Conservation (phyloP, 2,329 filamentous ascomycete species). For the Pseudocercospora fijiensis region DNA sequence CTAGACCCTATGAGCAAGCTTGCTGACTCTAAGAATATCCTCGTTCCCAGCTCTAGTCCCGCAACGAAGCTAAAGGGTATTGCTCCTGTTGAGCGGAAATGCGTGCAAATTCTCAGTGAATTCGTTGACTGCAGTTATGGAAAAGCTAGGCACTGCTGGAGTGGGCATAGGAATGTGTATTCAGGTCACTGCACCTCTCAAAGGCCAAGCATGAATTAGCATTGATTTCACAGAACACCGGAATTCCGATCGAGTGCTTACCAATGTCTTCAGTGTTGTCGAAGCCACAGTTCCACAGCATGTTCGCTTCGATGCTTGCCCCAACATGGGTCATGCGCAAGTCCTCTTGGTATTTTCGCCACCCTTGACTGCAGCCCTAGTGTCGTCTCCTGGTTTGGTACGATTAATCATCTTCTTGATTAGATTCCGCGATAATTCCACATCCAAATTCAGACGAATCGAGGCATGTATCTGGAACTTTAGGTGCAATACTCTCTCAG, state of each 20-base stretch:
- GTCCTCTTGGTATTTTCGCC: not conserved
- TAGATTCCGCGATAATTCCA: not conserved
- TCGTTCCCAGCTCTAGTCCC: too few species aligned
- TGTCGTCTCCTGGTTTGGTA: not conserved
- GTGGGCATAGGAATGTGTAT: too few species aligned
- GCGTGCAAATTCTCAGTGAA: too few species aligned
- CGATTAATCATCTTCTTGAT: not conserved
- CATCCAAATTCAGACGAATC: not conserved
- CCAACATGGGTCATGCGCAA: not conserved
- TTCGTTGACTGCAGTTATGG: too few species aligned
- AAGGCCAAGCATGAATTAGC: not conserved
- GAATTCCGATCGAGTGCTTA: not conserved
- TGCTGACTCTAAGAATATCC: too few species aligned
- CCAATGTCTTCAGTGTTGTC: not conserved
- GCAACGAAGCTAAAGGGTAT: too few species aligned
- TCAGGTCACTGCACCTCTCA: too few species aligned
- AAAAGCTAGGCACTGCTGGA: too few species aligned
- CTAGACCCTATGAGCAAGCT: too few species aligned
- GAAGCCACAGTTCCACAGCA: not conserved
- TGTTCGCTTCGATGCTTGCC: not conserved
- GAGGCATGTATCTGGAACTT: not conserved
- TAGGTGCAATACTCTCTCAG: not conserved
- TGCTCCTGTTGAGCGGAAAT: too few species aligned
- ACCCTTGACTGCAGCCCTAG: not conserved
- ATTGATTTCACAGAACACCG: not conserved